These are phyloP conservation scores for Begonia peltatifolia DNA, from an alignment of 306 rosid genomes.

Conservation along the genomic window DNA sequence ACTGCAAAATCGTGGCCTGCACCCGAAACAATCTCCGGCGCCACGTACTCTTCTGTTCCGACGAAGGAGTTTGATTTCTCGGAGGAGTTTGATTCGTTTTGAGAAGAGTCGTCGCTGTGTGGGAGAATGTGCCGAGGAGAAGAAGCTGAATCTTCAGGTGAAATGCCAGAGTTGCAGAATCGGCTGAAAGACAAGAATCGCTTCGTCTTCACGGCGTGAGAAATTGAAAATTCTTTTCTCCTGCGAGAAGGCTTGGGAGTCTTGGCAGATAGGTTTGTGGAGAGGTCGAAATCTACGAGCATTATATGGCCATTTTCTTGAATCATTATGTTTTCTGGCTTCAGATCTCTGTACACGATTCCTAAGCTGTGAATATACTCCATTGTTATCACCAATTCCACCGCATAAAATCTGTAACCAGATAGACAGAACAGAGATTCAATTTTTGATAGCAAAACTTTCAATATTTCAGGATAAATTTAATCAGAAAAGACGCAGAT, in stretches of 20 bases:
- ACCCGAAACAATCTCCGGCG: slow-evolving; percentile 70
- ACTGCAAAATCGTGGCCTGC: slow-evolving; percentile 63
- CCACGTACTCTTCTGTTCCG: slow-evolving; percentile 93
- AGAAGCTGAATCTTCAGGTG: slow-evolving; percentile 11
- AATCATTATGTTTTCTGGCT: slow-evolving; percentile 79
- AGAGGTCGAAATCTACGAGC: slow-evolving; percentile 88
- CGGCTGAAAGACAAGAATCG: slow-evolving; percentile 17
- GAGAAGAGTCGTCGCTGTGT: background rate
- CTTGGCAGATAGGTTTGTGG: slow-evolving; percentile 37
- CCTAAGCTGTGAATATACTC: slow-evolving; percentile 71
- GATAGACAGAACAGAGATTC: too few relatives aligned
- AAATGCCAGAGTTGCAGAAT: slow-evolving; percentile 22
- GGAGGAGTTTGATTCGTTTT: slow-evolving; percentile 26
- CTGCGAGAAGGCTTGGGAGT: slow-evolving; percentile 14
- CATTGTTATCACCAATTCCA: slow-evolving; percentile 61
- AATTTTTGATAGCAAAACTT: too few relatives aligned
- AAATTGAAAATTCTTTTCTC: background rate
- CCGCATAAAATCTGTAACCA: slow-evolving; percentile 61
- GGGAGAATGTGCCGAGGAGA: background rate
- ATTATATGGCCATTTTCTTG: slow-evolving; percentile 83
- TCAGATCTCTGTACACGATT: slow-evolving; percentile 77
- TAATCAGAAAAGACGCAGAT: background rate
- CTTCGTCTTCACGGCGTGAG: slow-evolving; percentile 17
- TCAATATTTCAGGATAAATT: background rate
- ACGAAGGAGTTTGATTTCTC: slow-evolving; percentile 85